phyloP scores from a whole-genome alignment of 2,329 filamentous ascomycete genomes.

The Tolypocladium pustulatum region DNA sequence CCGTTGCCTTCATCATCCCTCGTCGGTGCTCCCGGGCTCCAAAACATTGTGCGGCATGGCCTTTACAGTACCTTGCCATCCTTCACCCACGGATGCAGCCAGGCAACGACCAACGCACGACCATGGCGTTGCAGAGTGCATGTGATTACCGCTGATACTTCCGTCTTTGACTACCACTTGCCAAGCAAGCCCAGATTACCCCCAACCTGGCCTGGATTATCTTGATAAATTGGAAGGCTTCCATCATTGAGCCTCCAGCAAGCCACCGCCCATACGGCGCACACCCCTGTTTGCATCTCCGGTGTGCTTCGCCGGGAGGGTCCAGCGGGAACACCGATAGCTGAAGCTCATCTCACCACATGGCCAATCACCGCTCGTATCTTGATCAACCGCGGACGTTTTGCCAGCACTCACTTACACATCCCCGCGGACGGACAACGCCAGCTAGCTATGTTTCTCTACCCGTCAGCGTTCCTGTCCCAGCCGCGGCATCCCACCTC shows the following conservation, averaged over 20 bases:
- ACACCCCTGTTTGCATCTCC: background rate
- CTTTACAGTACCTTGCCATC: no score
- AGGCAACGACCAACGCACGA: background rate
- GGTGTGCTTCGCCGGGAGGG: background rate
- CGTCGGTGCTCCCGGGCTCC: background rate
- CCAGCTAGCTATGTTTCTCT: background rate
- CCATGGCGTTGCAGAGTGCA: background rate
- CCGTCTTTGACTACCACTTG: background rate
- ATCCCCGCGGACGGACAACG: background rate
- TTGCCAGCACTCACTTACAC: background rate
- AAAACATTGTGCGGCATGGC: no score
- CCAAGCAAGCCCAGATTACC: background rate
- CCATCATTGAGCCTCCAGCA: background rate
- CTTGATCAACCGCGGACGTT: background rate
- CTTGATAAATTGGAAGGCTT: no score
- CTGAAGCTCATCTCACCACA: background rate
- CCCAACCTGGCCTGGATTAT: background rate
- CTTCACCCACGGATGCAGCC: background rate
- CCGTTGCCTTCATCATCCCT: background rate
- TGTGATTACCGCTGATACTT: background rate
- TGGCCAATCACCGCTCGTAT: background rate
- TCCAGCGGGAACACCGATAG: background rate
- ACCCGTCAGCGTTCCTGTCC: background rate
- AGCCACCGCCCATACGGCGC: background rate
- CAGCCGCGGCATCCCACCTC: background rate